These are phyloP conservation scores for bread wheat (Triticum aestivum) DNA, from an alignment of 176 grass and related monocot species.

Conservation along the genomic window DNA sequence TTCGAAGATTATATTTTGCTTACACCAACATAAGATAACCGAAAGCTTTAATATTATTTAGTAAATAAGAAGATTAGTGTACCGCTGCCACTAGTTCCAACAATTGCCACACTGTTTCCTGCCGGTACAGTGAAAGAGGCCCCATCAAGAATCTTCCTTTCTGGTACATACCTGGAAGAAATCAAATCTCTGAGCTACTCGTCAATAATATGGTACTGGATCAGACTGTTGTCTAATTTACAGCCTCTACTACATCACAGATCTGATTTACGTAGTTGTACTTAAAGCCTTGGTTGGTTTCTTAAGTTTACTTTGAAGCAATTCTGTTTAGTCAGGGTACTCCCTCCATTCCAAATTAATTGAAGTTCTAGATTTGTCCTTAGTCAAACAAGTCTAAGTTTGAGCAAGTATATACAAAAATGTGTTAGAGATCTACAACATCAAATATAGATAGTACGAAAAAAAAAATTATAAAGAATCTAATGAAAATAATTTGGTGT, in stretches of 20 bases:
- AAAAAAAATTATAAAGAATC: too few relatives aligned
- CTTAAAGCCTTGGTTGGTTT: neutral
- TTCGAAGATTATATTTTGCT: slow-evolving; percentile 12
- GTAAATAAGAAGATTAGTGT: slow-evolving; percentile 30
- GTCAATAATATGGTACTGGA: neutral
- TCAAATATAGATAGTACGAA: too few relatives aligned
- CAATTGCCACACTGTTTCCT: slow-evolving; percentile 89
- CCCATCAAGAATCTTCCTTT: slow-evolving; percentile 92
- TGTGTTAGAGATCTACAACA: too few relatives aligned
- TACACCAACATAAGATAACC: neutral
- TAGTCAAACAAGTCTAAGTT: too few relatives aligned
- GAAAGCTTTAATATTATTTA: neutral
- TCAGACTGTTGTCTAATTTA: slow-evolving; percentile 10
- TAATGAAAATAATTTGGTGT: too few relatives aligned
- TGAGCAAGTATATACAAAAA: too few relatives aligned
- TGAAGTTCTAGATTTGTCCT: too few relatives aligned
- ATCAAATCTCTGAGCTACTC: slow-evolving; percentile 33
- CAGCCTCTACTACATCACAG: slow-evolving; percentile 9
- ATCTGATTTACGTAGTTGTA: slow-evolving; percentile 13
- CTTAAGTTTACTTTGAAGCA: neutral
- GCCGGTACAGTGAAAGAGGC: slow-evolving; percentile 84
- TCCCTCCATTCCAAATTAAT: too few relatives aligned
- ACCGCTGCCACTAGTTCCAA: slow-evolving; percentile 98
- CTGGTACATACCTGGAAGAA: slow-evolving; percentile 81
- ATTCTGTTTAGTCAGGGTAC: slow-evolving; percentile 1